Percentiles rank a stretch among this genome's conserved stretches.
phyloP scores from a whole-genome alignment of 1,139 yeast genomes.

The Candida freyschussii region DNA sequence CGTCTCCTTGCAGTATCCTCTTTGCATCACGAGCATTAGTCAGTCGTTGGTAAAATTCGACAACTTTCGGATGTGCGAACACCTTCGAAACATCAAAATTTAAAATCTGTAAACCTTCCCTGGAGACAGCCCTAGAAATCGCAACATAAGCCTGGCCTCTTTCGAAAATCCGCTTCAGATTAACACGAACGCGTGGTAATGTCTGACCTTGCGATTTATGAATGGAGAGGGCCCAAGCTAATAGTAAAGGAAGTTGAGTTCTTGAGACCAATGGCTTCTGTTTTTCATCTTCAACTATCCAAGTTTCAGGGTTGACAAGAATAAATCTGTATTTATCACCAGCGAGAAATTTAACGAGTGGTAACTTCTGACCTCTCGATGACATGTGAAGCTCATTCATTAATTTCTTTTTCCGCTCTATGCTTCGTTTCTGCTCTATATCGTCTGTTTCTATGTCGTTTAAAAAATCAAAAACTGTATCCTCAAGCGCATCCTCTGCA shows the following conservation, averaged over 20 bases:
- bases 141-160: conserved; percentile 97
- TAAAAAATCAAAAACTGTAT: conserved; percentile 47
- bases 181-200: conserved; percentile 74
- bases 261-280: conserved; percentile 52
- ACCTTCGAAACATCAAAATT: conserved; percentile 60
- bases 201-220: conserved; percentile 98
- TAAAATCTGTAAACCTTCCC: conserved; percentile 73
- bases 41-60: conserved; percentile 47
- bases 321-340: conserved; percentile 74
- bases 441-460: conserved; percentile 27
- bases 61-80: conserved; percentile 58
- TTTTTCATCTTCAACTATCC: conserved; percentile 59
- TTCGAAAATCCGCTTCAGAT: conserved; percentile 72
- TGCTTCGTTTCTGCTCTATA: conserved; percentile 27
- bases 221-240: conserved; percentile 94
- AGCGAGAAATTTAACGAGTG: conserved; percentile 69
- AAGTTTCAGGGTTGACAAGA: conserved; percentile 68
- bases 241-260: conserved; percentile 72
- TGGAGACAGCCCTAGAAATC: conserved; percentile 73
- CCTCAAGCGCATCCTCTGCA: conserved; percentile 29
- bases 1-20: not conserved
- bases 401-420: conserved; percentile 36
- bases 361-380: conserved; percentile 43
- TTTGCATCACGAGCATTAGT: conserved; percentile 12
- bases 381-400: conserved; percentile 33